phyloP scores from a whole-genome alignment of 2,329 filamentous ascomycete genomes.

The Chaetomium strumarium region DNA sequence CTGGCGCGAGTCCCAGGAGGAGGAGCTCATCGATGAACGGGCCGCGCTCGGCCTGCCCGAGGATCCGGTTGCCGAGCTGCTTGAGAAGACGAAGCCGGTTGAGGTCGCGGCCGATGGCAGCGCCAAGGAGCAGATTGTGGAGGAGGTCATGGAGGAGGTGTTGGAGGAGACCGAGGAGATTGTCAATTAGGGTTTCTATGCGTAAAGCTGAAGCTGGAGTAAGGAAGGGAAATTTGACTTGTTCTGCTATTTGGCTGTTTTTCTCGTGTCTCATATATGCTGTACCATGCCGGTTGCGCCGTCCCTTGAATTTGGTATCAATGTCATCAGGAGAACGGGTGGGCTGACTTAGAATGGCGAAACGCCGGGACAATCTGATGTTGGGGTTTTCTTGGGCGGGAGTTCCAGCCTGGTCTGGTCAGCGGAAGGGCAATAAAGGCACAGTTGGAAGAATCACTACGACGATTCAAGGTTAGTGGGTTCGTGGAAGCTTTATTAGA shows the following conservation, averaged over 20 bases:
- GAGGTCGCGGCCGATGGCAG: slow-evolving; percentile 55
- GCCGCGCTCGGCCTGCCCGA: slow-evolving; percentile 59
- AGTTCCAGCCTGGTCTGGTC: no score
- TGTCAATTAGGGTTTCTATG: slow-evolving; percentile 31
- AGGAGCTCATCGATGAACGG: slow-evolving; percentile 67
- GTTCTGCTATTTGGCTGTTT: background rate
- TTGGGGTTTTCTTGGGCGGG: no score
- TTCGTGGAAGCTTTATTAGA: no score
- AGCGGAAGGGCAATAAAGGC: no score
- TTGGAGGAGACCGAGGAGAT: slow-evolving; percentile 80
- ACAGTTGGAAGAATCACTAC: no score
- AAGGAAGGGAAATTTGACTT: background rate
- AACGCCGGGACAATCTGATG: no score
- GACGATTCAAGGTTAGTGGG: no score
- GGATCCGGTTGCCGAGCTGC: slow-evolving; percentile 56
- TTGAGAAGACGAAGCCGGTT: slow-evolving; percentile 48
- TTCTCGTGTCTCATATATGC: no score
- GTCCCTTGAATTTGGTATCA: no score
- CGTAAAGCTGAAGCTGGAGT: background rate
- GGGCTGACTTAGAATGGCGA: no score
- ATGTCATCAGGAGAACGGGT: no score
- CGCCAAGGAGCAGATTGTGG: slow-evolving; percentile 76
- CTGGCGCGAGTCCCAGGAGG: slow-evolving; percentile 71
- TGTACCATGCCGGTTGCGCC: no score
- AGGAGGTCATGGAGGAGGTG: slow-evolving; percentile 81